These are phyloP conservation scores for Dioscorea zingiberensis DNA, from an alignment of 106 monocot species.

Conservation along the genomic window DNA sequence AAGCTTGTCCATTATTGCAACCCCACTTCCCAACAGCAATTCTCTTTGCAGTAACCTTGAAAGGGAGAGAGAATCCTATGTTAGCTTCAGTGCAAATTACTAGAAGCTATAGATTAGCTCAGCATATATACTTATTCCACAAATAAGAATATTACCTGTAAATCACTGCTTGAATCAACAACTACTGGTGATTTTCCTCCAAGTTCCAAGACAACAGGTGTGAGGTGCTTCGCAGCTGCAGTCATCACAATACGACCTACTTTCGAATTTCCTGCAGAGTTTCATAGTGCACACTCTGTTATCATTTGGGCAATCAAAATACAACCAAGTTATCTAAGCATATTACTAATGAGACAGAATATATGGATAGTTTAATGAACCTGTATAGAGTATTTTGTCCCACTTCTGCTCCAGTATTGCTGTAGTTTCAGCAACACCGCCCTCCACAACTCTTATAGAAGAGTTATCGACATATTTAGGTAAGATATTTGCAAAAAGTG, in stretches of 20 bases:
- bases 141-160: neutral
- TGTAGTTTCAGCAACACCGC: neutral
- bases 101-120: too few species aligned
- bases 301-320: too few species aligned
- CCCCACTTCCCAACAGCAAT: conserved; percentile 9
- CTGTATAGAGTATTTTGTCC: neutral
- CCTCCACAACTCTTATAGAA: neutral
- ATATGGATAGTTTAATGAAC: neutral
- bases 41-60: neutral
- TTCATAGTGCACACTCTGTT: too few species aligned
- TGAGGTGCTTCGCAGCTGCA: neutral
- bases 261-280: neutral
- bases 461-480: neutral
- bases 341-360: neutral
- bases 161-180: neutral
- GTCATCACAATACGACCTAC: neutral
- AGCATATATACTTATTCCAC: neutral
- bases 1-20: conserved; percentile 8
- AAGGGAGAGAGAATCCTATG: neutral
- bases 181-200: neutral
- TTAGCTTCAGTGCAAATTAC: too few species aligned
- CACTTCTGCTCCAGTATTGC: neutral
- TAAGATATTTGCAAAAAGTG: neutral
- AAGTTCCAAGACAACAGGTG: neutral
- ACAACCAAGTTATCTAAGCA: too few species aligned